Evolutionary conservation across 2,329 filamentous ascomycete species (phyloP), one percentile per base, ranked within the genome.

Genomic region (Zasmidium cellare): DNA sequence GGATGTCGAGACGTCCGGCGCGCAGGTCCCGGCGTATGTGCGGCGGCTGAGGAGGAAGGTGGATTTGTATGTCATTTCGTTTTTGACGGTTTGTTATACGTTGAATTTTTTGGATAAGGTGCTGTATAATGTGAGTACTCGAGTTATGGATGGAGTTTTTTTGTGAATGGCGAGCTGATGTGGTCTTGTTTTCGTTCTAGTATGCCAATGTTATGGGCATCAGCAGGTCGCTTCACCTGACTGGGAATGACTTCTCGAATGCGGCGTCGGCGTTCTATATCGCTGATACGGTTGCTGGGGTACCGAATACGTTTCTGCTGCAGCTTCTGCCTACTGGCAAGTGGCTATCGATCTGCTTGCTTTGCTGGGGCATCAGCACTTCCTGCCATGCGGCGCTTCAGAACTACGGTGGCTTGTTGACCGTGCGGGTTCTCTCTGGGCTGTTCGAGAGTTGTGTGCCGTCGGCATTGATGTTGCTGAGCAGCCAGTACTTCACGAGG

Each of bases 151-250:
- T 7, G 14, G 28, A 31, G 14, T 31, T 14, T 31, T 7, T 14
- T 7, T 14, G 7, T 7, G 28, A 31, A 7, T 31, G 35, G 16
- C 35, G 16, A 28, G 25, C 25, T 28, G 35, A 41, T 41, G 5
- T 3, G 7, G n/a, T 18, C 22, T n/a, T n/a, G n/a, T n/a, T n/a
- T n/a, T n/a, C n/a, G n/a, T n/a, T n/a, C n/a, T n/a, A 49, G 24
- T 88, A 88, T 67, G 84, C 84, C 18, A 83, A 82, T 58, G 84
- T 89, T 52, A 89, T 88, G 86, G 85, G 85, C 2, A 69, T 89
- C 9, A 75, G 72, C 23, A 71, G 78, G 51, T 84, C 87, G 57
- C 76, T 85, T 6, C 74, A 80, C 0, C 77, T 88, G 49, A 69
- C 72, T 12, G 82, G 81, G 18, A 86, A 87, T 59, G 79, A 88